Conservation (phyloP, 441 rosid genomes). For the Corymbia calophylla region DNA sequence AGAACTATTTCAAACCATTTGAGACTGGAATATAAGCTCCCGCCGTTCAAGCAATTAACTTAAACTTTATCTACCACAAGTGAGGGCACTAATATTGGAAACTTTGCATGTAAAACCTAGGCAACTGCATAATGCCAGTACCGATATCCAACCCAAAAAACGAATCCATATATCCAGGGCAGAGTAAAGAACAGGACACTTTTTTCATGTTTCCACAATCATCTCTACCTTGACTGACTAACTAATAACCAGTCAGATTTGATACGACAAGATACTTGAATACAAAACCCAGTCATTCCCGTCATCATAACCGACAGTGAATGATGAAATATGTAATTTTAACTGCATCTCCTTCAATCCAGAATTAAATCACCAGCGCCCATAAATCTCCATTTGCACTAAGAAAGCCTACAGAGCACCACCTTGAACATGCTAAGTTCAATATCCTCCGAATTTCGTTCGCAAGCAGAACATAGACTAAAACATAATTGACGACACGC, state of each 20-base stretch:
- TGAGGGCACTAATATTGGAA: not conserved
- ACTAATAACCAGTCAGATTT: not conserved
- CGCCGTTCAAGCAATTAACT: not conserved
- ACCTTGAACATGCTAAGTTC: not conserved
- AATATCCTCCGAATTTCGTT: not conserved
- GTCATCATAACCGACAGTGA: not conserved
- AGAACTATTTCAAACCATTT: not conserved
- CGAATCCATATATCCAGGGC: not conserved
- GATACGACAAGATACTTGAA: not conserved
- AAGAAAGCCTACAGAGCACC: not conserved
- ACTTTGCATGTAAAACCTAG: not conserved
- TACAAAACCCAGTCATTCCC: not conserved
- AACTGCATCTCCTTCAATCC: not conserved
- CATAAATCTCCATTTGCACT: not conserved
- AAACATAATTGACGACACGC: not conserved
- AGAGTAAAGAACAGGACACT: not conserved
- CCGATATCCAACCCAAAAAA: not conserved
- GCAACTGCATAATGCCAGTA: not conserved
- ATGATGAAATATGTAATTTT: not conserved
- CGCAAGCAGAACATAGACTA: no score
- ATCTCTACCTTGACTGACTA: not conserved
- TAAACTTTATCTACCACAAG: not conserved
- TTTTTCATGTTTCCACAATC: not conserved
- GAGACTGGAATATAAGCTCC: not conserved
- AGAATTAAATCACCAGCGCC: not conserved